Evolutionary conservation across 441 rosid species (phyloP), one percentile per base, ranked within the genome.

Genomic region (Populus trichocarpa): DNA sequence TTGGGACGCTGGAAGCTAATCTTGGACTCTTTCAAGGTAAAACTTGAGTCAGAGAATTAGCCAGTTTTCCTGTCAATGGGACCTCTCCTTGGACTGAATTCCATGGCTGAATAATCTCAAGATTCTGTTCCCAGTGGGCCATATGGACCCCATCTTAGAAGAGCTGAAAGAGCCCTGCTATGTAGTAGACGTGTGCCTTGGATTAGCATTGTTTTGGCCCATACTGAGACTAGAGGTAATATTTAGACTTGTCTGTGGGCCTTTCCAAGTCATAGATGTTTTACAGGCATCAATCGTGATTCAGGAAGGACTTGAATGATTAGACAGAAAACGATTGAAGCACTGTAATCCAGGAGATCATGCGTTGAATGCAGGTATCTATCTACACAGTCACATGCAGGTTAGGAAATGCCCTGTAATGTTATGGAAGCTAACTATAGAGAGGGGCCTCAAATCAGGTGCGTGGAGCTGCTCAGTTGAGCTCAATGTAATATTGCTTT

Each of bases 11-110:
- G 65, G 26, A n/a, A 3, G 66, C 28, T 28, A 50, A 66, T 69
- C 18, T 26, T 73, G 77, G 74, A 73, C n/a, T 57, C 68, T 70
- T 75, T 63, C 77, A 78, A 42, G 53, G 26, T 22, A 63, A 42
- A 25, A 18, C 46, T 77, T 30, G 71, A 71, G 79, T 71, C 68
- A 70, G 36, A 14, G 35, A 33, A 66, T 5, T 40, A 42, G n/a
- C 74, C 69, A 78, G n/a, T 35, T 73, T 69, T n/a, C 32, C 57
- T 40, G 77, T 76, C 77, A 23, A 63, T 70, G 72, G 78, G 79
- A 26, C 61, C 76, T 33, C 68, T 53, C 26, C 59, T 53, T 28
- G 77, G 78, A 74, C 75, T 73, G 83, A 77, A 81, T 81, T 73
- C 46, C 80, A 73, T 73, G 72, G 35, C 71, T 42, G 66, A 12